Base-by-base conservation (phyloP, 306 rosid genomes). In the Clitoria ternatea region DNA sequence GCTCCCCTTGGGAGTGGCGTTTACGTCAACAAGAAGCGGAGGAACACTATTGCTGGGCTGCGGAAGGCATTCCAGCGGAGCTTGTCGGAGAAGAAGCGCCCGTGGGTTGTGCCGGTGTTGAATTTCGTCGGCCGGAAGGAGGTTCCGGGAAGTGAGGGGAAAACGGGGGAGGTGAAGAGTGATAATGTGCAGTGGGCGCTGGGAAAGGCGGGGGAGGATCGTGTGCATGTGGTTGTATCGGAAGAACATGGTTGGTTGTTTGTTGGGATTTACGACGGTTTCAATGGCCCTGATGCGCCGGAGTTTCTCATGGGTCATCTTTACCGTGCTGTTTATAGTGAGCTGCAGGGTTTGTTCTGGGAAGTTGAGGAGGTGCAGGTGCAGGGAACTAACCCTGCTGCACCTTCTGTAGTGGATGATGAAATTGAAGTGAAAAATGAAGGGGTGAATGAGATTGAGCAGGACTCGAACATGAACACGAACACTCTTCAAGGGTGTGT, bases 131-230 rank as follows among this genome's bases (percentile, higher is more conserved):
- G 89, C 1, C 77, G 87, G 29, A 89, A 81, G 80, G 92, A 89
- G 19, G 78, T 47, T 42, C 53, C 77, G 64, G 76, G 75, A 5
- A 62, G 61, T 5, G 88, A 81, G 7, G 92, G 76, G 22, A 90
- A 85, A 45, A 18, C 72, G 14, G 88, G 70, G 13, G 91, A 85
- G 79, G 81, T 23, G 22, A 76, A 64, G 40, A 79, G 23, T 20
- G 90, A 86, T 80, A 75, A 91, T 59, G 86, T 86, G 60, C 97
- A 91, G 85, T 91, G 97, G 97, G 96, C 96, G 14, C 89, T 83
- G 0, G 97, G 97, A 12, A 91, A 91, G 79, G 97, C 97, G 0
- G 97, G 97, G 10, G 97, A 91, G 89, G 97, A 91, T 77, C 92
- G 97, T 11, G 97, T 90, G 27, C 97, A 91, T 55, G 97, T 91